These are phyloP conservation scores for Gilbertella persicaria DNA, from an alignment of 371 early-diverging fungal genomes.

Conservation along the genomic window DNA sequence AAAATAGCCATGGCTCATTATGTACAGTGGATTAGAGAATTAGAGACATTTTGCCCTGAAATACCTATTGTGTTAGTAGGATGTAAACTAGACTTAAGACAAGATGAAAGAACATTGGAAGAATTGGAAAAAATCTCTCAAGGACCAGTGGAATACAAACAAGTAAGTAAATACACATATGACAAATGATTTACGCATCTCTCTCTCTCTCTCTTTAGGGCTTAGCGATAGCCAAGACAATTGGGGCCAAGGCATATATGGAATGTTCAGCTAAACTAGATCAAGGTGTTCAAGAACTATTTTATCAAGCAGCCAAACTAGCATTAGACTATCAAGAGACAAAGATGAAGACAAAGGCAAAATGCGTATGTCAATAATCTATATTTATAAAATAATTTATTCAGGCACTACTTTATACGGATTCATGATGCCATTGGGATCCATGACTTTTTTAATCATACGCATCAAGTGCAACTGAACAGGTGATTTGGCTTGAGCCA, in stretches of 20 bases:
- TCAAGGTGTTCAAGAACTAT: slow-evolving; percentile 29
- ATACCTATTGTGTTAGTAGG: slow-evolving; percentile 52
- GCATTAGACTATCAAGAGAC: neutral
- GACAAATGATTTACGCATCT: neutral
- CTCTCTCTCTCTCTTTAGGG: slow-evolving; percentile 17
- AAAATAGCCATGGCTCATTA: slow-evolving; percentile 23
- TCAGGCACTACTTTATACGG: slow-evolving; percentile 73
- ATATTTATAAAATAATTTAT: slow-evolving; percentile 76
- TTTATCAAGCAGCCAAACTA: slow-evolving; percentile 21
- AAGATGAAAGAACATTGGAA: slow-evolving; percentile 31
- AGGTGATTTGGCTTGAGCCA: slow-evolving; percentile 57
- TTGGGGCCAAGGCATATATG: slow-evolving; percentile 24
- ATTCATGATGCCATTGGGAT: slow-evolving; percentile 85
- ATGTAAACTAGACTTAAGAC: slow-evolving; percentile 53
- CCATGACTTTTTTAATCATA: slow-evolving; percentile 70
- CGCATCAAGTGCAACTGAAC: slow-evolving; percentile 62
- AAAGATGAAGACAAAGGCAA: neutral
- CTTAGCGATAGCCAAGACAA: slow-evolving; percentile 10
- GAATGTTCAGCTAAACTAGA: slow-evolving; percentile 34
- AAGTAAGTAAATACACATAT: slow-evolving; percentile 11
- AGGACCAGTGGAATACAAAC: slow-evolving; percentile 29
- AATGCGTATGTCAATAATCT: slow-evolving; percentile 12
- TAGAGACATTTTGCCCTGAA: slow-evolving; percentile 38
- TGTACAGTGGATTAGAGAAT: slow-evolving; percentile 54
- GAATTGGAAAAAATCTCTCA: slow-evolving; percentile 22